These are phyloP conservation scores for Jacaranda copaia DNA, from an alignment of 257 asterid species.

Conservation along the genomic window DNA sequence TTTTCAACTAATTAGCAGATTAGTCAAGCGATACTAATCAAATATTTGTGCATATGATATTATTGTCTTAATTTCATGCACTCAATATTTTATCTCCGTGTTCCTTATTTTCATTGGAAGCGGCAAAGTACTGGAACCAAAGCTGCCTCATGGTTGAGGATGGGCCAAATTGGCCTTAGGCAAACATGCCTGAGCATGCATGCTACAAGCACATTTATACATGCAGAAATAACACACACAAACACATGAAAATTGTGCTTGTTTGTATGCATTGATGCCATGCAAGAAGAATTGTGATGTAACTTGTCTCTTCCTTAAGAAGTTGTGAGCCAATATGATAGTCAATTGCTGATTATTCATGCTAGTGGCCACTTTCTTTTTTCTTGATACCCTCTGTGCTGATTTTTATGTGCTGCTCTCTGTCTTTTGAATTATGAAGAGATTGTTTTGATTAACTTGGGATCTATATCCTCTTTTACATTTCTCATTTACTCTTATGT, in stretches of 20 bases:
- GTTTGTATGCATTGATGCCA: too few relatives aligned
- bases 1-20: too few relatives aligned
- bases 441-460: constrained; percentile 6
- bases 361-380: constrained; percentile 21
- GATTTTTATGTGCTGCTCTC: constrained; percentile 15
- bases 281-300: constrained; percentile 11
- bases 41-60: neutral
- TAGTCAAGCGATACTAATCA: neutral
- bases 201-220: neutral
- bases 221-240: constrained; percentile 15
- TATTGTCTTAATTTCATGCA: neutral
- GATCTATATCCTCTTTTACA: constrained; percentile 11
- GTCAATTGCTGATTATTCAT: constrained; percentile 14
- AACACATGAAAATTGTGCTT: too few relatives aligned
- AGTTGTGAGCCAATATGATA: too few relatives aligned
- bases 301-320: too few relatives aligned
- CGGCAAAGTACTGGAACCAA: neutral
- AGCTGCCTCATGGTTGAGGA: neutral
- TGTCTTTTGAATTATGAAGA: neutral
- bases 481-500: constrained; percentile 33
- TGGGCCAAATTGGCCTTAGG: constrained; percentile 15
- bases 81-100: too few relatives aligned
- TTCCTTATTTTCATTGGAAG: constrained; percentile 9
- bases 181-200: constrained; percentile 14
- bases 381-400: neutral